phyloP scores from a whole-genome alignment of 163 green algal species.

The Picocystis sp. region DNA sequence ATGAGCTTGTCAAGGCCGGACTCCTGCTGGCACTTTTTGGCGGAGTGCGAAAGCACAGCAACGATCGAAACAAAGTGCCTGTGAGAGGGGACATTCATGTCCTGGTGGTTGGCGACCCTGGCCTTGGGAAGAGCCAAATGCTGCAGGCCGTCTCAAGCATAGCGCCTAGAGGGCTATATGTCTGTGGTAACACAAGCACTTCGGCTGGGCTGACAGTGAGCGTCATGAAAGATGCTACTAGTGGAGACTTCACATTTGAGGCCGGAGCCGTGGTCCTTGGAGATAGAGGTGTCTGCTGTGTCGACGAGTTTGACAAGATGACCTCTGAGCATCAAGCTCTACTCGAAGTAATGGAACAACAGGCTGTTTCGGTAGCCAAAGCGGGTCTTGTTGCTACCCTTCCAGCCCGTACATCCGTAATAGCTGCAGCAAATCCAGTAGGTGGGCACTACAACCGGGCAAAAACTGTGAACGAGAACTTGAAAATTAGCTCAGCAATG shows the following conservation, averaged over 20 bases:
- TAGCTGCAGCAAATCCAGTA: slow-evolving; percentile 75
- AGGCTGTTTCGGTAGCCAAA: slow-evolving; percentile 80
- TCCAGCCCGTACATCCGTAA: slow-evolving; percentile 57
- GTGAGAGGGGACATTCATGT: slow-evolving; percentile 17
- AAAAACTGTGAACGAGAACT: slow-evolving; percentile 58
- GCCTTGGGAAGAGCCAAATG: slow-evolving; percentile 83
- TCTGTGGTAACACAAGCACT: slow-evolving; percentile 66
- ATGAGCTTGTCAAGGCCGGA: slow-evolving; percentile 78
- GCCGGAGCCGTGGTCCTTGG: slow-evolving; percentile 77
- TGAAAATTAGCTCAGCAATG: slow-evolving; percentile 65
- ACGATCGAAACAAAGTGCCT: slow-evolving; percentile 12
- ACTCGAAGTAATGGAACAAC: slow-evolving; percentile 84
- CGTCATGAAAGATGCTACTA: slow-evolving; percentile 53
- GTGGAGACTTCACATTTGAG: slow-evolving; percentile 65
- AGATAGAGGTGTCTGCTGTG: slow-evolving; percentile 68
- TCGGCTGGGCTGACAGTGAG: slow-evolving; percentile 67
- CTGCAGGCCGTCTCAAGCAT: slow-evolving; percentile 51
- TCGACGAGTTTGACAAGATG: slow-evolving; percentile 97
- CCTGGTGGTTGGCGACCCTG: slow-evolving; percentile 64
- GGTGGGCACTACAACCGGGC: slow-evolving; percentile 48
- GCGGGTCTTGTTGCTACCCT: slow-evolving; percentile 67
- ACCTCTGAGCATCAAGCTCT: slow-evolving; percentile 56
- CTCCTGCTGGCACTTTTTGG: slow-evolving; percentile 71
- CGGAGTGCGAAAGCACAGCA: slow-evolving; percentile 46
- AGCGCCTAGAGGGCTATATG: slow-evolving; percentile 71